Conservation (phyloP, 192 early-diverging fungal genomes). For the Neocallimastix lanati region DNA sequence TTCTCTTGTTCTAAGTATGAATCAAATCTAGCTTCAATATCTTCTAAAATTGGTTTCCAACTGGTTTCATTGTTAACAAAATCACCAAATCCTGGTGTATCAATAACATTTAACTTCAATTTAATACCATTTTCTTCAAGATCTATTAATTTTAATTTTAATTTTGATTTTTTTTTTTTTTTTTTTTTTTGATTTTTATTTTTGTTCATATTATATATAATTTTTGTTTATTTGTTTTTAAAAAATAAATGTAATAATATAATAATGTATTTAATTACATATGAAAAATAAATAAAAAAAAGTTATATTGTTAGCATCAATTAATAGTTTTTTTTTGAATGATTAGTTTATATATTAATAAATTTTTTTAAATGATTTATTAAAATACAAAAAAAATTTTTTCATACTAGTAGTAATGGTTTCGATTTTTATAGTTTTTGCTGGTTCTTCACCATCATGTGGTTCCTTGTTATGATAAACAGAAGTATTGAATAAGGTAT, state of each 20-base stretch:
- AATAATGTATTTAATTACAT: too few relatives aligned
- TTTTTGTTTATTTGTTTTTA: too few relatives aligned
- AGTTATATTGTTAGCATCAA: too few relatives aligned
- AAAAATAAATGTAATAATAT: too few relatives aligned
- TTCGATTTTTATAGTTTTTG: constrained; percentile 87
- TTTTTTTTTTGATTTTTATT: neutral
- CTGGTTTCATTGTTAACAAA: constrained; percentile 94
- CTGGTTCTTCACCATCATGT: constrained; percentile 54
- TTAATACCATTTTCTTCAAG: constrained; percentile 90
- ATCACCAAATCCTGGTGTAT: constrained; percentile 96
- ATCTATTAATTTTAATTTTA: constrained; percentile 13
- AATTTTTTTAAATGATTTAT: too few relatives aligned
- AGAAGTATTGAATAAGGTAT: constrained; percentile 93
- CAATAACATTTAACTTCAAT: constrained; percentile 84
- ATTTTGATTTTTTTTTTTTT: too few relatives aligned
- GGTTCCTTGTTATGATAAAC: constrained; percentile 72
- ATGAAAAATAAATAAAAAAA: too few relatives aligned
- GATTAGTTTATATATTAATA: too few relatives aligned
- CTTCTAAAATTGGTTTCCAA: constrained; percentile 93
- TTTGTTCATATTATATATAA: too few relatives aligned
- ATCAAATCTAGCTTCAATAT: constrained; percentile 96
- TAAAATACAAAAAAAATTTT: too few relatives aligned
- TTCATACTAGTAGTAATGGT: constrained; percentile 71
- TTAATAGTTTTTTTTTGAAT: too few relatives aligned
- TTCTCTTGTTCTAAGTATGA: constrained; percentile 84